phyloP scores from a whole-genome alignment of 805 yeast genomes.

The Wickerhamiella sorbophila region DNA sequence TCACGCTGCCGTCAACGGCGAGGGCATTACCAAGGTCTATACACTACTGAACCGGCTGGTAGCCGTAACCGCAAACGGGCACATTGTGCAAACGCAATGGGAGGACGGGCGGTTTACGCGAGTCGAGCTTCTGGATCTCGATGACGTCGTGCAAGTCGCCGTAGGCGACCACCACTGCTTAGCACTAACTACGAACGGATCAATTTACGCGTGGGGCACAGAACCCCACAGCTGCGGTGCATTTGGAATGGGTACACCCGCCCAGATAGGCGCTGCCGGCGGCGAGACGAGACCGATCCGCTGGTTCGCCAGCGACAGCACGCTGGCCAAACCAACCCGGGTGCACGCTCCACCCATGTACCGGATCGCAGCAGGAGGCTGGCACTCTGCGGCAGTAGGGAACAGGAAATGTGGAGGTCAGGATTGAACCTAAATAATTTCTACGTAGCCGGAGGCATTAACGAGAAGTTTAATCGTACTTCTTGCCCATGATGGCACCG shows the following conservation, averaged over 20 bases:
- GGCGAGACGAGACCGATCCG: background rate
- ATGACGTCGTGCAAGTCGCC: background rate
- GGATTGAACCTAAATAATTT: background rate
- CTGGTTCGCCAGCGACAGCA: background rate
- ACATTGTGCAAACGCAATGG: background rate
- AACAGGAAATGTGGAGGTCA: background rate
- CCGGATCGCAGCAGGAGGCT: background rate
- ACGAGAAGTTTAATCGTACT: slow-evolving; percentile 23
- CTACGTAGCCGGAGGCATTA: background rate
- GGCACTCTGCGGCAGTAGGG: slow-evolving; percentile 1
- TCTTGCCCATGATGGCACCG: slow-evolving; percentile 58
- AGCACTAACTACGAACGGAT: background rate
- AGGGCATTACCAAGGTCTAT: background rate
- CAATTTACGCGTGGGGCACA: slow-evolving; percentile 1
- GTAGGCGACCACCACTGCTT: slow-evolving; percentile 1
- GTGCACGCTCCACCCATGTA: background rate
- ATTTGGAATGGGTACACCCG: slow-evolving; percentile 1
- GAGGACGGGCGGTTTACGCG: background rate
- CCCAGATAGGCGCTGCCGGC: background rate
- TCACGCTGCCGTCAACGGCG: background rate
- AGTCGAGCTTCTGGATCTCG: background rate
- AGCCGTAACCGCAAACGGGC: background rate
- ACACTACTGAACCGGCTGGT: background rate
- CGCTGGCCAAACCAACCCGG: background rate
- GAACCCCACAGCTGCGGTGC: background rate